phyloP scores from a whole-genome alignment of 2,329 filamentous ascomycete species.

The Penicillium palitans region DNA sequence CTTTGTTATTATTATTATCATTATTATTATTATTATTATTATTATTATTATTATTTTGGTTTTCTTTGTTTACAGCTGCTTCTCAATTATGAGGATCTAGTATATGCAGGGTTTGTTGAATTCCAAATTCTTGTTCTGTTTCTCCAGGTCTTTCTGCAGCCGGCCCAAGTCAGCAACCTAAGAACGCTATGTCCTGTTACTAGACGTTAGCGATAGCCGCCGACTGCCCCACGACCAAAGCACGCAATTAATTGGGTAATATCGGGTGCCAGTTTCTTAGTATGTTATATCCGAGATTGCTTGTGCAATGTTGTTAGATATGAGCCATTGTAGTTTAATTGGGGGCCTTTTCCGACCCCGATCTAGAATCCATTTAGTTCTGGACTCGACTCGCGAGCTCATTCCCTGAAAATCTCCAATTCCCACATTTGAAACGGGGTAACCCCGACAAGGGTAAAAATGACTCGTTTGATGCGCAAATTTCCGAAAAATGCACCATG shows the following conservation, averaged over 20 bases:
- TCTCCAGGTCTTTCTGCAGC: not conserved
- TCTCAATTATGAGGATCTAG: not conserved
- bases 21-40: not conserved
- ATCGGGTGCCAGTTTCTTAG: not conserved
- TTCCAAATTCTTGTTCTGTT: not conserved
- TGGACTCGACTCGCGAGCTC: not conserved
- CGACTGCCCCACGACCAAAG: conserved; percentile 4
- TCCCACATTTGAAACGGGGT: conserved; percentile 1
- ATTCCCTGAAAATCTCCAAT: not conserved
- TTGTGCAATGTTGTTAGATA: not conserved
- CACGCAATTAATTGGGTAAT: conserved; percentile 3
- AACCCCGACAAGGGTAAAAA: not conserved
- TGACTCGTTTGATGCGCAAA: not conserved
- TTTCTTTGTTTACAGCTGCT: not conserved
- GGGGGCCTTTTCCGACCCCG: not conserved
- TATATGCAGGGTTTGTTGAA: not conserved
- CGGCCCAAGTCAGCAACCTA: not conserved
- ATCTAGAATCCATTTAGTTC: not conserved
- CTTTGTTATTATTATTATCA: not conserved
- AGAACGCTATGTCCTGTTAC: conserved; percentile 10
- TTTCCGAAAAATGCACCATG: not conserved
- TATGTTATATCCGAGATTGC: not conserved
- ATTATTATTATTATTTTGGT: not conserved
- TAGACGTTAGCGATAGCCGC: conserved; percentile 16
- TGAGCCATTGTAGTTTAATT: not conserved